Conservation (phyloP, 2,329 filamentous ascomycete genomes). For the Arthroderma sp. region DNA sequence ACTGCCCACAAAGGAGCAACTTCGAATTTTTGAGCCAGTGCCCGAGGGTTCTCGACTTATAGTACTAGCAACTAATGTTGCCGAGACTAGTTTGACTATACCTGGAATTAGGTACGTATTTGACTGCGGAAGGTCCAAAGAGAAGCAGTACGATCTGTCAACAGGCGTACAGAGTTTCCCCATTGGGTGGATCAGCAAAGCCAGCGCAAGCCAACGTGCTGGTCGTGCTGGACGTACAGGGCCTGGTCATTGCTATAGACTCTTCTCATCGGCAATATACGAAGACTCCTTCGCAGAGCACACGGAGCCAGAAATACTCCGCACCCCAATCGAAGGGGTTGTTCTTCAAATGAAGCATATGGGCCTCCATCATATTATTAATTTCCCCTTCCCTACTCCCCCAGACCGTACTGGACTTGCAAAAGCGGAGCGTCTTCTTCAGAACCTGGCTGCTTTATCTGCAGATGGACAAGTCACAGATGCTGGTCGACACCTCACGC, state of each 20-base stretch:
- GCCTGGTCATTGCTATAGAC: conserved; percentile 84
- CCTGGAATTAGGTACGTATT: conserved; percentile 93
- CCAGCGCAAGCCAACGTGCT: conserved; percentile 78
- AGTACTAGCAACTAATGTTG: conserved; percentile 88
- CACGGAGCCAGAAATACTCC: conserved; percentile 73
- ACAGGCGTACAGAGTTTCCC: conserved; percentile 94
- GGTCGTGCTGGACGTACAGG: conserved; percentile 93
- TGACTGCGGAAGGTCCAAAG: conserved; percentile 83
- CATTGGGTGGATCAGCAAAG: conserved; percentile 94
- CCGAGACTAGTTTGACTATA: conserved; percentile 93
- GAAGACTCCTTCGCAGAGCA: conserved; percentile 77
- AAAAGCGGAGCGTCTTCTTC: conserved; percentile 74
- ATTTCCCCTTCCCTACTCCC: conserved; percentile 91
- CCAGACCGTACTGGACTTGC: conserved; percentile 64
- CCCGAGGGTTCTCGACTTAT: conserved; percentile 75
- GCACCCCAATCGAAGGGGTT: conserved; percentile 84
- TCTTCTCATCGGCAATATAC: conserved; percentile 91
- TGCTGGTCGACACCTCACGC: conserved; percentile 67
- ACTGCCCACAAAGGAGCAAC: conserved; percentile 77
- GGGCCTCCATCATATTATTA: conserved; percentile 77
- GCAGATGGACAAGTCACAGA: conserved; percentile 62
- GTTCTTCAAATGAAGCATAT: conserved; percentile 92
- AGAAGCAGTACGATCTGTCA: conserved; percentile 73
- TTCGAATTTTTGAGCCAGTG: conserved; percentile 74
- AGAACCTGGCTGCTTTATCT: conserved; percentile 71